A percentile compares a stretch with the other conserved stretches of the same genome.
These are phyloP conservation scores for Trichophyton rubrum DNA, from an alignment of 2,329 filamentous ascomycete genomes.

Conservation along the genomic window DNA sequence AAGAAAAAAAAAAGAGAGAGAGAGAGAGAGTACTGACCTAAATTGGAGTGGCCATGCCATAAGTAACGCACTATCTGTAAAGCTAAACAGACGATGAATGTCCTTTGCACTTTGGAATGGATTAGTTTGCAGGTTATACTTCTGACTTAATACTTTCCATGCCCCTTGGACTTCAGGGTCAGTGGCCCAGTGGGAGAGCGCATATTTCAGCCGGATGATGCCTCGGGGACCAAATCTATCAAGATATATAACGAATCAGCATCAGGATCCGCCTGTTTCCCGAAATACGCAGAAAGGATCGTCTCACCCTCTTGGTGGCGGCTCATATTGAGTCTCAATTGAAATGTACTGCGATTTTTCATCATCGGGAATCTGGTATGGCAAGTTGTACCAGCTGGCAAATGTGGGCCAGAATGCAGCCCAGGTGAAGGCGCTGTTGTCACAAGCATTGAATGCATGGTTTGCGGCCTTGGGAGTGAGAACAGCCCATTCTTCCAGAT, in stretches of 20 bases:
- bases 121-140: conserved; percentile 31
- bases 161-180: conserved; percentile 32
- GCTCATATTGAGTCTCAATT: conserved; percentile 9
- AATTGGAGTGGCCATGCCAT: conserved; percentile 20
- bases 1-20: not conserved
- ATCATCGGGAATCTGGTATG: conserved; percentile 13
- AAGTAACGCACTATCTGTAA: conserved; percentile 33
- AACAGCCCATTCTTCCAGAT: conserved; percentile 21
- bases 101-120: conserved; percentile 28
- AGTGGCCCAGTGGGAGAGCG: conserved; percentile 36
- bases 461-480: conserved; percentile 16
- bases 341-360: conserved; percentile 10
- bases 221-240: conserved; percentile 33
- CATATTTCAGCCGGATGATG: conserved; percentile 30
- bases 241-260: not conserved
- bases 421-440: conserved; percentile 18
- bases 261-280: not conserved
- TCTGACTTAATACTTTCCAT: conserved; percentile 35
- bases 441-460: conserved; percentile 21
- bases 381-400: conserved; percentile 18
- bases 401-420: conserved; percentile 19
- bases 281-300: not conserved
- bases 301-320: conserved; percentile 15
- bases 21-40: conserved; percentile 17
- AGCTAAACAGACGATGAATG: conserved; percentile 35